Evolutionary conservation across 78 protist genomes (phyloP).

Genomic region (Dictyostelium capitatum): DNA sequence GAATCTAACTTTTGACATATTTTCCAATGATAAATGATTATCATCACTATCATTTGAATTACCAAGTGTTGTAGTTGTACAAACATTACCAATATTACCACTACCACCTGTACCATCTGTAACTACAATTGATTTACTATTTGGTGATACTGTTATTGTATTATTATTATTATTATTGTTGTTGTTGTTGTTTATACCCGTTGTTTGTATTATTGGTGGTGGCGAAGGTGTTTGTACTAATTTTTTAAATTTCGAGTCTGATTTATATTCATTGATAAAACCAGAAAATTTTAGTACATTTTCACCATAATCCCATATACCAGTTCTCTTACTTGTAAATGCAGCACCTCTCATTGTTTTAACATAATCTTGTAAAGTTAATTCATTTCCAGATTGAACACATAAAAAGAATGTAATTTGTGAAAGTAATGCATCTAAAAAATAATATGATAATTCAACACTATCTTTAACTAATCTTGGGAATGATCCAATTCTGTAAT

Average conservation of each 20-base stretch:
- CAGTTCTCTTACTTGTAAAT: constrained; percentile 23
- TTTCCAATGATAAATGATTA: constrained; percentile 1
- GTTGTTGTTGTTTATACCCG: not conserved
- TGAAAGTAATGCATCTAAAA: constrained; percentile 31
- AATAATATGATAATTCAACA: constrained; percentile 4
- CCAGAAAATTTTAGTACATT: constrained; percentile 25
- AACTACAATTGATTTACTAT: not conserved
- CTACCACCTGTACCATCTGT: constrained; percentile 1
- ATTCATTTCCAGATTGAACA: constrained; percentile 27
- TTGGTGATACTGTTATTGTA: not conserved
- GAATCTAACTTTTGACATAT: constrained; percentile 1
- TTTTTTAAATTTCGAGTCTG: not conserved
- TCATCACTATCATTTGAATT: not conserved
- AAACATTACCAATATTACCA: not conserved
- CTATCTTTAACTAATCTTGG: not conserved
- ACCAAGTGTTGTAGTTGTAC: not conserved
- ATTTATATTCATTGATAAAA: not conserved
- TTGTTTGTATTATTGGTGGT: not conserved
- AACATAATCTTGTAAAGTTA: not conserved
- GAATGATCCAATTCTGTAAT: not conserved
- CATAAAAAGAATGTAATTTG: constrained; percentile 35
- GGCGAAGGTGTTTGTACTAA: not conserved
- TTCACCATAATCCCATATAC: constrained; percentile 45
- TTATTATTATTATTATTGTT: not conserved
- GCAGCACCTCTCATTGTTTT: constrained; percentile 30